Evolutionary conservation across 2,329 filamentous ascomycete species (phyloP), one percentile per base, ranked within the genome.

Genomic region (Coniochaeta sp.): DNA sequence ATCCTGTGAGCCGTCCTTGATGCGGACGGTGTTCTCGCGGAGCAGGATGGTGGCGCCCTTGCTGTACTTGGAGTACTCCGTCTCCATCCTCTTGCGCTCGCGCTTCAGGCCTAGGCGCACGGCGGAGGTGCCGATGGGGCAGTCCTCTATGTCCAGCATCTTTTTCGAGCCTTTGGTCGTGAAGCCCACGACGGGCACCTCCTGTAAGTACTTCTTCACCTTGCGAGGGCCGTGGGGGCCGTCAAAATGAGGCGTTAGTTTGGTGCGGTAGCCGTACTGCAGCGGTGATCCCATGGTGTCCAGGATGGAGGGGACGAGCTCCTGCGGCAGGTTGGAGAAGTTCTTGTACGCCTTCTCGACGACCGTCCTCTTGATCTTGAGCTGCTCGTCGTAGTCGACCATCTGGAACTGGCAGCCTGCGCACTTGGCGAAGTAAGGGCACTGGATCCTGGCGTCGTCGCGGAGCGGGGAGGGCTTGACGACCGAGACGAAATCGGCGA

Each of bases 341-440:
- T 96, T 92, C 55, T 76, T 78, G 73, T 88, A 99, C 7, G 94
- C 94, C 65, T 94, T 95, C 63, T 95, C 89, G 45, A 99, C 85
- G 55, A 97, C 87, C 53, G 80, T 78, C 65, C 81, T 84, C 75
- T 99, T 99, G 69, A 92, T 86, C 42, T 75, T 76, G 26, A 99
- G 81, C 67, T 99, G 94, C 61, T 91, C 87, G 27, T 79, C 71
- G 67, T 97, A 97, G 51, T 89, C 83, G 56, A 99, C 81, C 89
- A 97, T 96, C 73, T 99, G 94, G 68, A 97, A 91, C 70, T 99
- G 94, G 66, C 94, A 99, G 28, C 94, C 94, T 8, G 87, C 89
- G 69, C 94, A 99, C 51, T 77, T 79, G 35, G 82, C 75, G 64
- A 99, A 99, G 75, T 99, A 97, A 60, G 82, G 79, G 73, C 94